Conservation (phyloP, 331 rosid genomes). For the Acacia concinna region DNA sequence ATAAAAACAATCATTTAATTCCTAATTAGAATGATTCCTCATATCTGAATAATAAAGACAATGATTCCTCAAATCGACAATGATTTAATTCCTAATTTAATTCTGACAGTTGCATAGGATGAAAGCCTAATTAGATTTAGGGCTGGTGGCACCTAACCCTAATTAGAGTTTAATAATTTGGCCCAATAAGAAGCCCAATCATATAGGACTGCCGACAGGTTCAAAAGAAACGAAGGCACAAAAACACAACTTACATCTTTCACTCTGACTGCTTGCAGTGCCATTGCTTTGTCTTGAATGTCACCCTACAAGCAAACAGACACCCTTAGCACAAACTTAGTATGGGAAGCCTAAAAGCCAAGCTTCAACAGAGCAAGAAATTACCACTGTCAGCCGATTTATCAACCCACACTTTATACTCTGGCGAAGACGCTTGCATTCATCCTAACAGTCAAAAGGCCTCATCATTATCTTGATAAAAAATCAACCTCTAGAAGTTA, state of each 20-base stretch:
- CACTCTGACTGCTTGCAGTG: slow-evolving; percentile 85
- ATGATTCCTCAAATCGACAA: too few species aligned
- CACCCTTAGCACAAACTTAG: slow-evolving; percentile 34
- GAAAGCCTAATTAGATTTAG: too few species aligned
- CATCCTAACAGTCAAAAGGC: slow-evolving; percentile 57
- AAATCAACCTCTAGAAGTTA: slow-evolving; percentile 6
- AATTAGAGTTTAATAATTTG: too few species aligned
- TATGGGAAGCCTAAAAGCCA: slow-evolving; percentile 15
- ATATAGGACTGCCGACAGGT: too few species aligned
- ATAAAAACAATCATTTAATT: too few species aligned
- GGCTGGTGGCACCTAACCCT: too few species aligned
- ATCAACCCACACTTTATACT: slow-evolving; percentile 97
- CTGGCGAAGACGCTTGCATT: slow-evolving; percentile 97
- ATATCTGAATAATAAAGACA: too few species aligned
- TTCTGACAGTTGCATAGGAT: too few species aligned
- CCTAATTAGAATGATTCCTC: too few species aligned
- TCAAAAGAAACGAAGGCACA: slow-evolving; percentile 7
- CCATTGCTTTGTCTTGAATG: slow-evolving; percentile 82
- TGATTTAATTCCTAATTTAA: too few species aligned
- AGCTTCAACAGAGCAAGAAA: slow-evolving; percentile 28
- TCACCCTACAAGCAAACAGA: slow-evolving; percentile 69
- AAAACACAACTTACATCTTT: slow-evolving; percentile 74
- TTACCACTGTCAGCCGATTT: slow-evolving; percentile 88
- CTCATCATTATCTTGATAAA: slow-evolving; percentile 25
- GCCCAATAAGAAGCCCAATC: too few species aligned